Evolutionary conservation across 2,329 filamentous ascomycete species (phyloP), one percentile per base, ranked within the genome.

Genomic region (Talaromyces sp.): DNA sequence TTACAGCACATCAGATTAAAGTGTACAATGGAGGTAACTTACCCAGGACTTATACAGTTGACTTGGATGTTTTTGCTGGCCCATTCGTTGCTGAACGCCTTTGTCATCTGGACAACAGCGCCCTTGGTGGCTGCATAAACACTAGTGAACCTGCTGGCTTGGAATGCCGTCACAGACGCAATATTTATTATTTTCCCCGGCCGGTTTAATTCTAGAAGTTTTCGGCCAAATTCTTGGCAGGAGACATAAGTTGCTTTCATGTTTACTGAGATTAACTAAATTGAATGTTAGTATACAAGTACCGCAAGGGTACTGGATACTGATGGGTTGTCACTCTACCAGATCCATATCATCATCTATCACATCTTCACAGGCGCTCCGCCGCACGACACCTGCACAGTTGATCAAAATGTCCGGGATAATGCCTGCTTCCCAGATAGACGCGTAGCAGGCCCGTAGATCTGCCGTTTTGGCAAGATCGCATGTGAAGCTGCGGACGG

Each of bases 171-270:
- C 5, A 56, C 17, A n/a, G 35, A 43, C 31, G 10, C 38, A 27
- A 56, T 49, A 21, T 56, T 56, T 21, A 56, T 56, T 8, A 56
- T 56, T 13, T 56, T 56, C 13, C 35, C 55, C 7, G 41, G 32
- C 3, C 41, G 41, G 13, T 21, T 46, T n/a, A 21, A 46, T 10
- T 19, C 41, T 31, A 56, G 54, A 10, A 56, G 54, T 21, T 46
- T 31, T 17, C 32, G 29, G 24, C 54, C 32, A 24, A 56, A 38
- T 41, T 43, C 54, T 19, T 56, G 32, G 13, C 29, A 31, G 8
- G 31, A 31, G 32, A 27, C 32, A n/a, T 24, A 41, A 4, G 32
- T 26, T 13, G 29, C 32, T 56, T 56, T 56, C 10, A 56, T 19
- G 32, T 56, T 41, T n/a, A 56, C 38, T 26, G 31, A 31, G 19